Base-by-base conservation (phyloP, 441 rosid species). In the Rhodomyrtus psidioides region DNA sequence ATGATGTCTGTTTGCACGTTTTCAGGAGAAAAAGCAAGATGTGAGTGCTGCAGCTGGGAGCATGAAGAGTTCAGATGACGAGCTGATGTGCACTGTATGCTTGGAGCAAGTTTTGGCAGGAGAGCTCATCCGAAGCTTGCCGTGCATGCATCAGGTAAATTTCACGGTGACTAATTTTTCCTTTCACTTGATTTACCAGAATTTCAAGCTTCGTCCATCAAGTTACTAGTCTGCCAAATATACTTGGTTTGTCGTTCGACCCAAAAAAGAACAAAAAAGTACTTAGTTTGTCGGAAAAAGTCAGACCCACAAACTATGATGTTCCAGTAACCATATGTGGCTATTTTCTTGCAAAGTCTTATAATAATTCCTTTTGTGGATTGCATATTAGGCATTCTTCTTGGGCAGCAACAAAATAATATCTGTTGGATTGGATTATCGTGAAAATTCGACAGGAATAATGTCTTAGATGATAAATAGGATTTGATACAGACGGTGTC, bases 21-120 rank as follows among this genome's bases (percentile, higher is more conserved):
- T 84, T 54, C 53, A 84, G 91, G 92, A 87, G 93, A 92, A 94
- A 91, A 93, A 90, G 91, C 93, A 90, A 89, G 97, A 93, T 65
- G 62, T 91, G 83, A 60, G 55, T 21, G 82, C 26, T 88, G 87
- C 84, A 60, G 90, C 85, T 46, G 89, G 88, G 75, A 88, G 87
- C 90, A 83, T 70, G 87, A 93, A 93, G 88, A 91, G 88, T 83
- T 89, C 93, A 28, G 98, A 95, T 23, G 94, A 93, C 65, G 98
- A 93, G 89, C 91, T 96, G 85, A 94, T 98, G 83, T 95, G 99
- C 89, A 94, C 91, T 87, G 96, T 94, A 88, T 96, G 98, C 93
- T 92, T 95, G 88, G 99, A 95, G 91, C 98, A 95, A 94, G 99
- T 94, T 86, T 88, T 53, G 5, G 86, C 82, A 17, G 99, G 98